A percentile compares a stretch with the other conserved stretches of the same genome.
Evolutionary conservation across 1,284 basidiomycete species (phyloP).

Genomic region (Uromyces viciae-fabae): DNA sequence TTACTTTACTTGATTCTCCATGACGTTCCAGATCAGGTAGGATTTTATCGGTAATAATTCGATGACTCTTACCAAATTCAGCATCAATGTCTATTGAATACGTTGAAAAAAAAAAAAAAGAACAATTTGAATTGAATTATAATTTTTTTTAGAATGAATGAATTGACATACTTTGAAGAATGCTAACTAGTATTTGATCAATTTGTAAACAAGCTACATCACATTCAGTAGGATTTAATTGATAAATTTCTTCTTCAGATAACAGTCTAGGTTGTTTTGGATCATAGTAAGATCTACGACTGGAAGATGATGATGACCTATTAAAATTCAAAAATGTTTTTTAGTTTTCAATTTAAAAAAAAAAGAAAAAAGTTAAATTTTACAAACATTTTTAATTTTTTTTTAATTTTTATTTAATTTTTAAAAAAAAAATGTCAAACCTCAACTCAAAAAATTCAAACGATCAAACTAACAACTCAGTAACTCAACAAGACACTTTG

Average conservation of each 20-base stretch:
- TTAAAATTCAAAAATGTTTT: too few species aligned
- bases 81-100: conserved; percentile 36
- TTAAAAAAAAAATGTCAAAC: not conserved
- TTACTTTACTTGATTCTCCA: conserved; percentile 34
- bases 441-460: not conserved
- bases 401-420: too few species aligned
- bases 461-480: not conserved
- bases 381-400: too few species aligned
- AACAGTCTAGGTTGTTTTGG: conserved; percentile 32
- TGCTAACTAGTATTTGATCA: conserved; percentile 33
- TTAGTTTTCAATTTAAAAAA: too few species aligned
- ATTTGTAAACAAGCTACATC: conserved; percentile 36
- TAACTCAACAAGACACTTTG: conserved; percentile 23
- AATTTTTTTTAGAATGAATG: not conserved
- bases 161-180: conserved; percentile 33
- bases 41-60: conserved; percentile 38
- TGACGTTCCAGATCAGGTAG: conserved; percentile 32
- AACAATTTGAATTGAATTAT: not conserved
- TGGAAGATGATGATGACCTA: conserved; percentile 41
- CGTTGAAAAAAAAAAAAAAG: not conserved
- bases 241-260: conserved; percentile 17
- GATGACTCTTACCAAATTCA: conserved; percentile 22
- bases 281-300: conserved; percentile 34
- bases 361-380: too few species aligned
- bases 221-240: conserved; percentile 24